Conservation (phyloP, 176 grass and related monocot genomes). For the Panicum miliaceum region DNA sequence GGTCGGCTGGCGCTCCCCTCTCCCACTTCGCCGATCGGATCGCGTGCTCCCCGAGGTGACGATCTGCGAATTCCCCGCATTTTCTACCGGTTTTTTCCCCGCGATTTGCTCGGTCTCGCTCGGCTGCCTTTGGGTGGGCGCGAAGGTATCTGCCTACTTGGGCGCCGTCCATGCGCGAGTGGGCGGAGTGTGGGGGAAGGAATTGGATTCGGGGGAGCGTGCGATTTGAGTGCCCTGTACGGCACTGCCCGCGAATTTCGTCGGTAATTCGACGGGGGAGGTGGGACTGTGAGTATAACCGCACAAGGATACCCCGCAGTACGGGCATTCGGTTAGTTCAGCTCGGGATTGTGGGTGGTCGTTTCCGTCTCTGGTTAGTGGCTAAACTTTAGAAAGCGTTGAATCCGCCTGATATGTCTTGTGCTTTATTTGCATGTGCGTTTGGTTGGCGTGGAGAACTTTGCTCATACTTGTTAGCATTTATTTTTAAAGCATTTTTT, state of each 20-base stretch:
- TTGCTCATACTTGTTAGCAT: conserved; percentile 15
- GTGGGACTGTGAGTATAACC: conserved; percentile 10
- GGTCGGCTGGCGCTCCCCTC: conserved; percentile 7
- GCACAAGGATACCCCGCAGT: neutral
- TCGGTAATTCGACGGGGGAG: conserved; percentile 1
- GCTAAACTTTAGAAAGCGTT: conserved; percentile 14
- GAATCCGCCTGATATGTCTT: conserved; percentile 18
- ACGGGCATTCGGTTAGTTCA: conserved; percentile 20
- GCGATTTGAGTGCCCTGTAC: conserved; percentile 46
- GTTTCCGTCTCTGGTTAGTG: conserved; percentile 20
- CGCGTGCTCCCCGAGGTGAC: conserved; percentile 55
- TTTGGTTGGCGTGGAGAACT: conserved; percentile 28
- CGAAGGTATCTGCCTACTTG: conserved; percentile 12
- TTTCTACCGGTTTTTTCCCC: neutral
- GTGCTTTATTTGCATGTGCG: conserved; percentile 32
- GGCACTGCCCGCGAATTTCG: conserved; percentile 30
- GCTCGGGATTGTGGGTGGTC: conserved; percentile 3
- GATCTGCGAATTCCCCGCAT: conserved; percentile 36
- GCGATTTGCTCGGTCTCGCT: conserved; percentile 3
- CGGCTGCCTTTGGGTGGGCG: conserved; percentile 40
- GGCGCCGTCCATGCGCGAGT: neutral
- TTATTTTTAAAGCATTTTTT: conserved; percentile 4
- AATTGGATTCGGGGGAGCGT: conserved; percentile 41
- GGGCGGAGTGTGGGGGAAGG: conserved; percentile 22
- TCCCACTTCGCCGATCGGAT: conserved; percentile 54